phyloP scores from a whole-genome alignment of 164 flowering plant genomes.

The Chloranthus sessilifolius region DNA sequence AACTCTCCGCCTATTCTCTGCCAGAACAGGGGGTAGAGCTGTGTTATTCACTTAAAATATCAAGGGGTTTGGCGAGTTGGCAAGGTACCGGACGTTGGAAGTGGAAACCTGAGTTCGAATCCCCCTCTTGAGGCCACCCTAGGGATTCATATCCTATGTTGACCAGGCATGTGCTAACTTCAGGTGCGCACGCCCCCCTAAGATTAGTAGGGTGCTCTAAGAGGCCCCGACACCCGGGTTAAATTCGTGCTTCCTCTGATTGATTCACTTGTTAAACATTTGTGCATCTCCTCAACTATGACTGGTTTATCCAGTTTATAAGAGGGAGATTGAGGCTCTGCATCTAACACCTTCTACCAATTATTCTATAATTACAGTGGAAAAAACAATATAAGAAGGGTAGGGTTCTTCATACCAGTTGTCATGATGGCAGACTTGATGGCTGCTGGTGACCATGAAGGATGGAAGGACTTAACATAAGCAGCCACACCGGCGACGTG shows the following conservation, averaged over 20 bases:
- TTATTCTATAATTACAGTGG: background rate
- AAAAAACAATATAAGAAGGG: background rate
- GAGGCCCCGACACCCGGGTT: no score
- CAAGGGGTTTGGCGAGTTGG: no score
- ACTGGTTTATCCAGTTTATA: background rate
- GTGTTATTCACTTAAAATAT: no score
- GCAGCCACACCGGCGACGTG: constrained; percentile 56
- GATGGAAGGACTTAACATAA: constrained; percentile 58
- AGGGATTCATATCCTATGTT: no score
- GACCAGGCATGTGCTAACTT: no score
- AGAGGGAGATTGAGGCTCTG: background rate
- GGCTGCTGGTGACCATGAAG: constrained; percentile 63
- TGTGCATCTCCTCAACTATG: background rate
- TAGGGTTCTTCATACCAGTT: constrained; percentile 5
- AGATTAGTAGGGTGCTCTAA: no score
- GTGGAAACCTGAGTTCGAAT: no score
- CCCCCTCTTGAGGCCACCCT: no score
- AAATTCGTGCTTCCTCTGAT: background rate
- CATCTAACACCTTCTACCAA: background rate
- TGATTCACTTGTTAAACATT: background rate
- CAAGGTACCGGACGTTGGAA: no score
- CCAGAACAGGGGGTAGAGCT: no score
- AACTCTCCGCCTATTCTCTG: no score
- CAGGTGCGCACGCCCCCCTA: no score
- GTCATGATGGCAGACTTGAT: constrained; percentile 51